A percentile compares a stretch with the other conserved stretches of the same genome.
Conservation (phyloP, 2,329 filamentous ascomycete species). For the Penicillium oxalicum region DNA sequence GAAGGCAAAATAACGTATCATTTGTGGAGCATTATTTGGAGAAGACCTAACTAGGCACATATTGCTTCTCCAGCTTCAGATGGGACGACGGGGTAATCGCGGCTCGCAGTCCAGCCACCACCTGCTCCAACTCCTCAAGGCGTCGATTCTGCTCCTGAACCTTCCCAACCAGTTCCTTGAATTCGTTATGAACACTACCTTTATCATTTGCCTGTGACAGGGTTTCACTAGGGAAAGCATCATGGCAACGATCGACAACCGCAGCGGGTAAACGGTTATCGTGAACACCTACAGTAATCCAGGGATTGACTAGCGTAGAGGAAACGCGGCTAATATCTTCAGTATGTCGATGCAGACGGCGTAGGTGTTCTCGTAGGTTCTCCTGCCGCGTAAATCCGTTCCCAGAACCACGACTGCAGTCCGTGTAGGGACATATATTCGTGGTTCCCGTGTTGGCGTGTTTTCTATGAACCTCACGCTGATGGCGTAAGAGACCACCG, state of each 20-base stretch:
- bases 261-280: too few relatives aligned
- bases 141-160: conserved; percentile 51
- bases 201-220: conserved; percentile 38
- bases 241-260: too few relatives aligned
- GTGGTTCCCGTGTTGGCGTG: not conserved
- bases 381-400: conserved; percentile 1
- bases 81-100: conserved; percentile 25
- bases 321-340: conserved; percentile 10
- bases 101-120: conserved; percentile 33
- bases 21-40: too few relatives aligned
- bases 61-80: not conserved
- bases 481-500: not conserved
- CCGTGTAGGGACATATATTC: not conserved
- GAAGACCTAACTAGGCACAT: too few relatives aligned
- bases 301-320: conserved; percentile 9
- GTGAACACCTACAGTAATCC: too few relatives aligned
- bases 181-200: conserved; percentile 52
- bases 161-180: conserved; percentile 60
- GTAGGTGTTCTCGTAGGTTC: not conserved
- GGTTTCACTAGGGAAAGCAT: conserved; percentile 14
- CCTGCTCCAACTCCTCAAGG: conserved; percentile 37
- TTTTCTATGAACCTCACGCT: not conserved
- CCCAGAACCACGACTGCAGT: not conserved
- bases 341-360: not conserved
- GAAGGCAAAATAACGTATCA: too few relatives aligned